Base-by-base conservation (phyloP, 2,329 filamentous ascomycete genomes). In the Harringtonia lauricola region DNA sequence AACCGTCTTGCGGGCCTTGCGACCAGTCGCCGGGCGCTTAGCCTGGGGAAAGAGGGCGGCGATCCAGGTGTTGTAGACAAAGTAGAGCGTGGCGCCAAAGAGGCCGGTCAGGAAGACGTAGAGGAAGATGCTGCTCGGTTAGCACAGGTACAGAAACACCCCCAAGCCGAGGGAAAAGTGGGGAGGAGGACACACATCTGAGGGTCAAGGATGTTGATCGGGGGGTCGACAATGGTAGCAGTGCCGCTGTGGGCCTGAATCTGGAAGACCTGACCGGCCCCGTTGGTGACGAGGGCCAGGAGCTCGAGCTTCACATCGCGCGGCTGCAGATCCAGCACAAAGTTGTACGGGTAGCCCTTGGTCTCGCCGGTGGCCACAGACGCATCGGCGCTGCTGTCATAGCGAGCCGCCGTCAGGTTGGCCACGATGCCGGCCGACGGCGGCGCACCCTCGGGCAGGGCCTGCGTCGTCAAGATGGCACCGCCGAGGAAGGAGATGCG, bases 11-110 rank as follows among this genome's bases (percentile, higher is more conserved):
- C 85, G 86, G 54, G 64, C 63, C 59, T 79, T 79, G 58, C 72
- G 75, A 52, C 74, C 66, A 26, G 73, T 66, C 56, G 68, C 69
- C 46, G 74, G 68, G 50, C 80, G 78, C 70, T 87, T 85, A 53
- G 83, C 81, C 72, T 95, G 87, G 39, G 92, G 90, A 74, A 96
- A 95, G 60, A 98, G 84, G 14, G 88, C 82, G 57, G 88, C 86
- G 66, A 98, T 84, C 88, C 90, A 96, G 58, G 90, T 94, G 71
- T 83, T 92, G 78, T 98, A 98, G 68, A 95, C 87, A 66, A 95
- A 95, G 79, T 90, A 95, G 61, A 83, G 77, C 43, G 82, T 87
- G 49, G 84, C 88, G 52, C 67, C 79, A 61, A 94, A 94, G 50
- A 74, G 76, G 49, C 74, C 81, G 43, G 82, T 71, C 55, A 98